These are phyloP conservation scores for Akanthomyces lecanii DNA, from an alignment of 2,329 filamentous ascomycete genomes.

Conservation along the genomic window DNA sequence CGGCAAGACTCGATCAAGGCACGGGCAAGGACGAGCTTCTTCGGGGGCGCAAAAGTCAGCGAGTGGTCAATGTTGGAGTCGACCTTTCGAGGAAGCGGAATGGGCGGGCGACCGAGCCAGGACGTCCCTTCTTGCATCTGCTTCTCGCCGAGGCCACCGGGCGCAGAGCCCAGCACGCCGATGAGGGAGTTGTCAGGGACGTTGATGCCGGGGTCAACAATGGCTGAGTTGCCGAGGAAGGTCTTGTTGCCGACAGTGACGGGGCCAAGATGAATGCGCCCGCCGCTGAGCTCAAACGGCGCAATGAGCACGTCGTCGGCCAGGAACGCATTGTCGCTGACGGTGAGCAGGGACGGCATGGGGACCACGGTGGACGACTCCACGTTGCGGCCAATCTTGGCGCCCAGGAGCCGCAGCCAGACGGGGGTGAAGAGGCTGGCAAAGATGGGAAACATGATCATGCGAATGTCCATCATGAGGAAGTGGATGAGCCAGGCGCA, in stretches of 20 bases:
- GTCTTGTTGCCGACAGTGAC: conserved; percentile 18
- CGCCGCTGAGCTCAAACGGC: conserved; percentile 19
- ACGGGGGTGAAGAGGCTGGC: conserved; percentile 22
- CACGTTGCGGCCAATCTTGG: conserved; percentile 20
- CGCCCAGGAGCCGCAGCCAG: conserved; percentile 21
- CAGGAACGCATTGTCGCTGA: conserved; percentile 22
- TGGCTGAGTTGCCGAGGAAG: conserved; percentile 23
- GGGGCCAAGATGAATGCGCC: conserved; percentile 18
- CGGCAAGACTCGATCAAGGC: conserved; percentile 21
- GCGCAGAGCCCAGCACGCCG: conserved; percentile 21
- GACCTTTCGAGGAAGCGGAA: conserved; percentile 20
- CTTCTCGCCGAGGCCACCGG: conserved; percentile 10
- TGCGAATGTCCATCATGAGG: conserved; percentile 19
- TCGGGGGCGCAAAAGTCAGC: conserved; percentile 21
- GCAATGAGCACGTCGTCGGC: conserved; percentile 22
- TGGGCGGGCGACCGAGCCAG: conserved; percentile 23
- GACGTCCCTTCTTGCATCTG: conserved; percentile 21
- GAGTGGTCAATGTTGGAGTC: conserved; percentile 19
- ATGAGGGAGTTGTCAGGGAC: conserved; percentile 20
- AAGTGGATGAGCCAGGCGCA: conserved; percentile 21
- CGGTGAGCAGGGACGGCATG: conserved; percentile 20
- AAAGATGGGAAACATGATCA: conserved; percentile 20
- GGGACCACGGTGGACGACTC: conserved; percentile 22
- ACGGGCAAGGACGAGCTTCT: conserved; percentile 16
- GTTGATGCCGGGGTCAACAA: conserved; percentile 19